Conservation (phyloP, 352 stramenopile species). For the Phytophthora colocasiae region DNA sequence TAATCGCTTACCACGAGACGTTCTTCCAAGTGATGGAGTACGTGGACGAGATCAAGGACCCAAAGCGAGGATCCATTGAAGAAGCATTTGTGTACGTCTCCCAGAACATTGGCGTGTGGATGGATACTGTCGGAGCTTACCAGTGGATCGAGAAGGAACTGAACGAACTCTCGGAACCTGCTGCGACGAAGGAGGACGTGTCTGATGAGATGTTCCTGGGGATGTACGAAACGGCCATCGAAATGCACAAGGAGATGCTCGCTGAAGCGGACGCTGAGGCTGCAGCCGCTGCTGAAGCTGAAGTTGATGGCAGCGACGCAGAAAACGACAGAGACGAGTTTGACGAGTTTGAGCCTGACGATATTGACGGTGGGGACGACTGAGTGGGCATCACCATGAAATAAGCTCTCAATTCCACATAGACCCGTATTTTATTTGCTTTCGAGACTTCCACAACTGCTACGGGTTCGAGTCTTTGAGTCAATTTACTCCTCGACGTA, state of each 20-base stretch:
- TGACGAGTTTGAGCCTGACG: conserved; percentile 55
- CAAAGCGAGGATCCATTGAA: conserved; percentile 77
- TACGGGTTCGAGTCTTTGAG: not conserved
- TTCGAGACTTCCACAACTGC: not conserved
- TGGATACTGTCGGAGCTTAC: conserved; percentile 82
- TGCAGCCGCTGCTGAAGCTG: conserved; percentile 30
- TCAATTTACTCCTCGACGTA: conserved; percentile 86
- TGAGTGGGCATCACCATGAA: conserved; percentile 21
- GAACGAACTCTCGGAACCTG: conserved; percentile 49
- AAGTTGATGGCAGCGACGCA: conserved; percentile 43
- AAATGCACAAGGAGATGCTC: conserved; percentile 85
- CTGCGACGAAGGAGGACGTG: conserved; percentile 61
- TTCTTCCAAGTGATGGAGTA: conserved; percentile 87
- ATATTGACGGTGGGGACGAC: conserved; percentile 63
- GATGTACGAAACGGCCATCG: conserved; percentile 87
- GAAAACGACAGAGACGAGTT: conserved; percentile 50
- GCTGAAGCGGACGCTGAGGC: conserved; percentile 48
- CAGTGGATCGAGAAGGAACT: conserved; percentile 90
- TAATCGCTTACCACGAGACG: conserved; percentile 79
- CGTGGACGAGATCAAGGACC: conserved; percentile 81
- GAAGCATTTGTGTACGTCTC: conserved; percentile 84
- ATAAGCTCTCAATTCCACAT: conserved; percentile 28
- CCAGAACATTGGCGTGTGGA: conserved; percentile 85
- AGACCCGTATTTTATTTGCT: conserved; percentile 31
- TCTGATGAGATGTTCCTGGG: conserved; percentile 86